A percentile compares a stretch with the other conserved stretches of the same genome.
Conservation (phyloP, 83 land plant genomes). For the Diphasiastrum complanatum region DNA sequence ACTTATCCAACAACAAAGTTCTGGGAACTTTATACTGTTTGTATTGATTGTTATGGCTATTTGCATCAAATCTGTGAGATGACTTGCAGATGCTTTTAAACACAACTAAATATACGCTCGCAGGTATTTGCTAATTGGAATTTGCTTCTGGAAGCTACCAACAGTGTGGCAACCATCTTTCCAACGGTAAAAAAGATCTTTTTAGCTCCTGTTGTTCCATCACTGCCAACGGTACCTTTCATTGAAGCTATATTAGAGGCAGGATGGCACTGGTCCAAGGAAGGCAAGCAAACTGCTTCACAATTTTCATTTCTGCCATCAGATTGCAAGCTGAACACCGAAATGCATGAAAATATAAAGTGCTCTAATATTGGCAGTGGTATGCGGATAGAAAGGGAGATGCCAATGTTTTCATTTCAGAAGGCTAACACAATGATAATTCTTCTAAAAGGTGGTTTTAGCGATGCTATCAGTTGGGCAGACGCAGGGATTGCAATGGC, state of each 20-base stretch:
- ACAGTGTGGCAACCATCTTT: conserved; percentile 9
- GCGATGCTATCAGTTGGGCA: conserved; percentile 26
- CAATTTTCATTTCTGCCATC: no score
- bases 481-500: conserved; percentile 37
- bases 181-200: conserved; percentile 21
- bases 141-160: conserved; percentile 21
- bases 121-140: conserved; percentile 29
- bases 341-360: conserved; percentile 3
- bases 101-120: not conserved
- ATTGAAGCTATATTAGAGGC: conserved; percentile 8
- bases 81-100: not conserved
- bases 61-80: no score
- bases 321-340: no score
- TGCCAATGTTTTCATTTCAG: conserved; percentile 17
- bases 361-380: not conserved
- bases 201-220: conserved; percentile 27
- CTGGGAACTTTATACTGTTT: no score
- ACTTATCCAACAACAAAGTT: no score
- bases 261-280: no score
- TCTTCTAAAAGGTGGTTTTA: conserved; percentile 20
- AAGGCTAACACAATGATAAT: conserved; percentile 18
- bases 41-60: no score
- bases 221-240: conserved; percentile 16
- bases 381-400: conserved; percentile 10
- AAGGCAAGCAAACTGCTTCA: no score